Conservation (phyloP, 129 eudicot genomes). For the Flaveria bidentis region DNA sequence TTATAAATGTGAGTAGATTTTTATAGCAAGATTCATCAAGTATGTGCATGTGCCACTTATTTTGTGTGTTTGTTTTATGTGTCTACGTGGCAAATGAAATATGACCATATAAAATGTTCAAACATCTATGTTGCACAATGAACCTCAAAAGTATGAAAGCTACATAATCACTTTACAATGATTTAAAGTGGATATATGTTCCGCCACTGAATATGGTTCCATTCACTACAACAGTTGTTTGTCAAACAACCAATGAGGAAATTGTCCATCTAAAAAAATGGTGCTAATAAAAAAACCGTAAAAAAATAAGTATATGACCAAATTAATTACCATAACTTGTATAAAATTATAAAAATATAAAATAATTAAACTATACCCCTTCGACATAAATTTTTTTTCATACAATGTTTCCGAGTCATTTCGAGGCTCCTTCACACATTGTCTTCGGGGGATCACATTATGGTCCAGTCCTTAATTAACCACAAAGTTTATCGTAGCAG, state of each 20-base stretch:
- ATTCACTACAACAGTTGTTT: constrained; percentile 2
- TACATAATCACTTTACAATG: constrained; percentile 26
- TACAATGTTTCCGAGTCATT: too few relatives aligned
- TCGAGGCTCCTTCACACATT: too few relatives aligned
- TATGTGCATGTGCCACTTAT: constrained; percentile 34
- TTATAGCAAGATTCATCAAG: constrained; percentile 32
- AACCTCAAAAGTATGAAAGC: constrained; percentile 42
- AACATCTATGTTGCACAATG: constrained; percentile 34
- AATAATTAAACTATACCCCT: too few relatives aligned
- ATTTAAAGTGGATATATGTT: constrained; percentile 40
- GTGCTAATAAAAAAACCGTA: background rate
- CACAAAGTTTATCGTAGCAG: too few relatives aligned
- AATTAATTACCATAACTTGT: too few relatives aligned
- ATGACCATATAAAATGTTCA: constrained; percentile 27
- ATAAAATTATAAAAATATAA: too few relatives aligned
- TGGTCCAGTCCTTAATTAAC: too few relatives aligned
- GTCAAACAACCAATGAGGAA: background rate
- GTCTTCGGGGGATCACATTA: too few relatives aligned
- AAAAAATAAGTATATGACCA: too few relatives aligned
- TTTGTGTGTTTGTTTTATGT: constrained; percentile 19
- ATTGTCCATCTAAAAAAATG: background rate
- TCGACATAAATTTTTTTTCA: too few relatives aligned
- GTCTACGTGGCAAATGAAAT: constrained; percentile 28
- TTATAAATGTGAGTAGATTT: constrained; percentile 18
- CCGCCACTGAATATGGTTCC: constrained; percentile 48